Evolutionary conservation across 202 grass and related monocot genomes (phyloP), one percentile per base, ranked within the genome.

Genomic region (Carex sylvatica): DNA sequence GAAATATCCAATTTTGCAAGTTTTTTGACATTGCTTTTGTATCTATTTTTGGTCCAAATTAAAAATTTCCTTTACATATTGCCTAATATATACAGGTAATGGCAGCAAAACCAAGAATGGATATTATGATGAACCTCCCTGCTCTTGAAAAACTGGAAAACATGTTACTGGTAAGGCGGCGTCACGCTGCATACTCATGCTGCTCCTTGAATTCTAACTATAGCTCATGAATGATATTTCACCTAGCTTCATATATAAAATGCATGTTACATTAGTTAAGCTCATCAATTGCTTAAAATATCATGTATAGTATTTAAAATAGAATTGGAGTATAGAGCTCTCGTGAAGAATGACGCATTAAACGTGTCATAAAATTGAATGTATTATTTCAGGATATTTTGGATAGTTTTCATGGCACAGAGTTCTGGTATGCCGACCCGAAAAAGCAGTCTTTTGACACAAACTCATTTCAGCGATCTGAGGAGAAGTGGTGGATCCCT

Each of bases 401-500:
- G 79, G 94, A 97, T 38, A 89, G 90, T 86, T 94, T 92, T 74
- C 77, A 94, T 75, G 92, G 89, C 42, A 36, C 90, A 65, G 92
- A 97, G 20, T 94, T 97, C 92, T 97, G 90, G 88, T 94, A 97
- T 38, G 61, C 78, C 1, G 94, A 97, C 47, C 74, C 91, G 70
- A 90, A 80, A 38, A 92, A 97, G 38, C 87, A 87, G 76, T 80
- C 85, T 40, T 87, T 89, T 31, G 91, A 8, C 14, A 84, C 4
- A 22, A 91, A 68, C 51, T 84, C 88, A 4, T 88, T 92, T 83
- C 85, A 89, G 26, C 90, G 90, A 7, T 86, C 61, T 0, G 92
- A 94, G 81, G 88, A 94, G 4, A 97, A 92, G 80, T 97, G 94
- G 94, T 97, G 94, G 94, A 52, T 94, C 8, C 94, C 94, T 4